Percentiles rank a stretch among this genome's conserved stretches.
Conservation (phyloP, 768 basidiomycete genomes). For the Pisolithus albus region DNA sequence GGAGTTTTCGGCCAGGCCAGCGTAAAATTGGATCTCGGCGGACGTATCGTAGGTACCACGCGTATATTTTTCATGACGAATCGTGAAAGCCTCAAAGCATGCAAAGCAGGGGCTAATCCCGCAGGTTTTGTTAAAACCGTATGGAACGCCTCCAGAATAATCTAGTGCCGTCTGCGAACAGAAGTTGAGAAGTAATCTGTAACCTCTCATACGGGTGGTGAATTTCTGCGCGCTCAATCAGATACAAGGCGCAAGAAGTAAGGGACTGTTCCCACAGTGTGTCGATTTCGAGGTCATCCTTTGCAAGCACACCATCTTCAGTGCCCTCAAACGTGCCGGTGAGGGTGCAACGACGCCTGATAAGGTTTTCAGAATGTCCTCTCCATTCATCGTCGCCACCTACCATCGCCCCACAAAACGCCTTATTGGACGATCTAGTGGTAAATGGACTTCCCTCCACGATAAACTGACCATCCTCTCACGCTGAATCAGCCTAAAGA, state of each 20-base stretch:
- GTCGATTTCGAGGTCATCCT: constrained; percentile 44
- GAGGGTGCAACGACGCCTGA: constrained; percentile 53
- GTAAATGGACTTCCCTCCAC: constrained; percentile 31
- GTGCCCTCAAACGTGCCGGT: constrained; percentile 52
- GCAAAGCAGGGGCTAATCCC: constrained; percentile 36
- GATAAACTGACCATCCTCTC: constrained; percentile 30
- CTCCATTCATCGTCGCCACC: background rate
- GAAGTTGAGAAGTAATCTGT: constrained; percentile 44
- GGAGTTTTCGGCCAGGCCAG: constrained; percentile 44
- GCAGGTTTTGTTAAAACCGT: constrained; percentile 43
- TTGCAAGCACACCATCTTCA: constrained; percentile 36
- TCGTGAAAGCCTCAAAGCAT: constrained; percentile 39
- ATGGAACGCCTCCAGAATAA: constrained; percentile 29
- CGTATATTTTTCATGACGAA: constrained; percentile 40
- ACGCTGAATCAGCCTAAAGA: background rate
- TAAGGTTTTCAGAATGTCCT: background rate
- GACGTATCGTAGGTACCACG: constrained; percentile 47
- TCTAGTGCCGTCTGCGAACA: constrained; percentile 45
- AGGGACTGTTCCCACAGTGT: constrained; percentile 39
- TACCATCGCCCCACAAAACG: constrained; percentile 59
- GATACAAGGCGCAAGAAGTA: background rate
- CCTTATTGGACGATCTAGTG: constrained; percentile 48
- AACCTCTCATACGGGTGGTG: constrained; percentile 46
- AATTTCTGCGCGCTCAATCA: constrained; percentile 9
- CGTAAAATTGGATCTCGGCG: constrained; percentile 45